Evolutionary conservation across 2,329 filamentous ascomycete genomes (phyloP), one percentile per base, ranked within the genome.

Genomic region (Fusarium cicatricum): DNA sequence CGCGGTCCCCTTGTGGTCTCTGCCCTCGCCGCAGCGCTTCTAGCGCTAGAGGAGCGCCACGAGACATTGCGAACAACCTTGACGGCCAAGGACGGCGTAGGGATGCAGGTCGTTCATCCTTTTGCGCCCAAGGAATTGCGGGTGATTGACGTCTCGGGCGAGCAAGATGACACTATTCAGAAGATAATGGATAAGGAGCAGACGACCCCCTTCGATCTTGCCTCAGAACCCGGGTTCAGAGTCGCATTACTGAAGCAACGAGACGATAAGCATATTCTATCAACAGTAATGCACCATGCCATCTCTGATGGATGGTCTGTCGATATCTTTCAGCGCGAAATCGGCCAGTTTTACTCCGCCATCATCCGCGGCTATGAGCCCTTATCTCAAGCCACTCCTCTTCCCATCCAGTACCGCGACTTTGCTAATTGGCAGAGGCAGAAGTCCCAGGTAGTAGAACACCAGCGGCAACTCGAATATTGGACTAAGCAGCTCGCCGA

Each of bases 121-220:
- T 46, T 1, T 29, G n/a, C 4, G 21, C 21, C 21, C 21, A 23
- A 23, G 21, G 21, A 23, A 23, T 7, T 23, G 21, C 21, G 21
- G 21, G 21, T 23, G 21, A 23, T 7, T 23, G 21, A 7, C 21
- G 21, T 91, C 11, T 84, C 84, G 55, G 7, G 4, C 21, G 21
- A 23, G 21, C 21, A 23, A 23, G 4, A 23, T 23, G 21, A 23
- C 21, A 23, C 4, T 23, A 23, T 23, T n/a, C n/a, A n/a, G n/a
- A n/a, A n/a, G n/a, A n/a, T n/a, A n/a, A n/a, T n/a, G n/a, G n/a
- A n/a, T n/a, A n/a, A n/a, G n/a, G n/a, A n/a, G n/a, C 21, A 23
- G 21, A 23, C 21, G 4, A 7, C 21, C 7, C 21, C 9, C 9
- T 42, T 42, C 26, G 8, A 32, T 8, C 15, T 42, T 5, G n/a